Conservation (phyloP, 1,284 basidiomycete species). For the Heliocybe sulcata region DNA sequence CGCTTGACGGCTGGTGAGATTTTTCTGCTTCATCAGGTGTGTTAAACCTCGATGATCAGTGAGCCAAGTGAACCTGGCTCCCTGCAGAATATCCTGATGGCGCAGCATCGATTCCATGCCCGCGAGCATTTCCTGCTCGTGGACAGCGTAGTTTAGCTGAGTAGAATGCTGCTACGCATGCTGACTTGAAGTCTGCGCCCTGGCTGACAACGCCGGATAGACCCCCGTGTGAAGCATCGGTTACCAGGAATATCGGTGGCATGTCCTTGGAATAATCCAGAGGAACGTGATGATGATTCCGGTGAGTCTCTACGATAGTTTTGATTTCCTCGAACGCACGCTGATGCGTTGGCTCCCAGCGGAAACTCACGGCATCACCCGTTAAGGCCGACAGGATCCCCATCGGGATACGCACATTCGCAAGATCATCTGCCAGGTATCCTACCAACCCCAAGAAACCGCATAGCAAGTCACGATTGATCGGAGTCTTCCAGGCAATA, state of each 20-base stretch:
- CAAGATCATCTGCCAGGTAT: constrained; percentile 15
- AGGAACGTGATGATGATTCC: constrained; percentile 12
- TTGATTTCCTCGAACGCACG: constrained; percentile 21
- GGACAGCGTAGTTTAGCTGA: constrained; percentile 19
- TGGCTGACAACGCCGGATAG: constrained; percentile 15
- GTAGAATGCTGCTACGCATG: constrained; percentile 13
- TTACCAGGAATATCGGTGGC: constrained; percentile 10
- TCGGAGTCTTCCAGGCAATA: constrained; percentile 22
- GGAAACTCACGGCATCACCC: constrained; percentile 7
- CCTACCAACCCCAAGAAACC: constrained; percentile 19
- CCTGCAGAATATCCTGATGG: constrained; percentile 20
- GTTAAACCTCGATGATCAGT: constrained; percentile 33
- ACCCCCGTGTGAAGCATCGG: constrained; percentile 15
- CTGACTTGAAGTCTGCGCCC: constrained; percentile 11
- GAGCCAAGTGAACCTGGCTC: constrained; percentile 21
- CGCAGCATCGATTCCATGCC: constrained; percentile 14
- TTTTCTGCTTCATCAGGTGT: constrained; percentile 25
- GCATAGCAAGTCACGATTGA: constrained; percentile 11
- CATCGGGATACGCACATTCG: constrained; percentile 14
- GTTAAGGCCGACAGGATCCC: constrained; percentile 12
- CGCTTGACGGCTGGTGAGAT: constrained; percentile 25
- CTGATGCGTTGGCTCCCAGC: constrained; percentile 18
- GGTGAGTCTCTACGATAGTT: constrained; percentile 11
- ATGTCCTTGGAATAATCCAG: constrained; percentile 16
- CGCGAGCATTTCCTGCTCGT: constrained; percentile 18